Conservation (phyloP, 192 early-diverging fungal genomes). For the Irineochytrium annulatum region DNA sequence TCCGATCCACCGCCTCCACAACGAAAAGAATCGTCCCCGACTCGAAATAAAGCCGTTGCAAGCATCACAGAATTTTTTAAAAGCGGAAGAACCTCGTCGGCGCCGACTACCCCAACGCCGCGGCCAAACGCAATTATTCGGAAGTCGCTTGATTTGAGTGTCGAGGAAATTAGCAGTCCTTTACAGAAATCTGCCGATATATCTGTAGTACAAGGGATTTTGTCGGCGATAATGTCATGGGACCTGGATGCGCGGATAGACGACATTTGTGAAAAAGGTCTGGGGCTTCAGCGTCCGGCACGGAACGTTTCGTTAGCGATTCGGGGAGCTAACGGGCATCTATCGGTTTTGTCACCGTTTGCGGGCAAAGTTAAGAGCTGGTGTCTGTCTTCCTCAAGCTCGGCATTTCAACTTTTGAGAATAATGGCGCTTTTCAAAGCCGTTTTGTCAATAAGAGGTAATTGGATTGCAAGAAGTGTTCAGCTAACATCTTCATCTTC, state of each 20-base stretch:
- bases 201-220: conserved; percentile 11
- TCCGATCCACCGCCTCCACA: conserved; percentile 10
- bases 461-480: neutral
- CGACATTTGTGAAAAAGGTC: conserved; percentile 30
- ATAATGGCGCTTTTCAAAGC: conserved; percentile 55
- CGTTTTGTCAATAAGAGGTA: conserved; percentile 48
- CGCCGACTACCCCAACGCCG: neutral
- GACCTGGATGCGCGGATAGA: conserved; percentile 52
- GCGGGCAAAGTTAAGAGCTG: too few relatives aligned
- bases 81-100: neutral
- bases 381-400: conserved; percentile 17
- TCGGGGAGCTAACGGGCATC: too few relatives aligned
- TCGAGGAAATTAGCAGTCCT: neutral
- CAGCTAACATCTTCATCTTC: neutral
- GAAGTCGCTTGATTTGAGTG: neutral
- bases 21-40: neutral
- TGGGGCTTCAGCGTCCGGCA: too few relatives aligned
- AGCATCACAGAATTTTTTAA: neutral
- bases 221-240: conserved; percentile 45
- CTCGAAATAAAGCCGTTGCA: neutral
- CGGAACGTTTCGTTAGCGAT: too few relatives aligned
- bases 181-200: conserved; percentile 3
- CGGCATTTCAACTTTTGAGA: conserved; percentile 63
- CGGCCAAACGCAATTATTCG: too few relatives aligned
- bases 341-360: too few relatives aligned